Percentiles rank a stretch among this genome's conserved stretches.
Evolutionary conservation across 2,329 filamentous ascomycete species (phyloP).

Genomic region (Curvularia eragrostidis): DNA sequence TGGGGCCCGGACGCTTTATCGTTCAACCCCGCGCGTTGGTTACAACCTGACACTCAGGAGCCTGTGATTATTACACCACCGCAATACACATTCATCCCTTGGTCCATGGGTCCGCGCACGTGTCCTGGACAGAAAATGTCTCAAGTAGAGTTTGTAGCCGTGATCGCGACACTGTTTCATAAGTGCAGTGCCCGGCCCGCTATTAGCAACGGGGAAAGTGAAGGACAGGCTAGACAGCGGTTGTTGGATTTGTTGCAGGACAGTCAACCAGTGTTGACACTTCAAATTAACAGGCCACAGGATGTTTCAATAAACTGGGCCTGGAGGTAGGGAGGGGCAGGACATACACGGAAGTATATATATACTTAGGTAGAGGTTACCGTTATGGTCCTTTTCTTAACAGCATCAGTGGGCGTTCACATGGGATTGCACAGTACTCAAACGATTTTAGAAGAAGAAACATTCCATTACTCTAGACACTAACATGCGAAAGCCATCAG

Average conservation of each 20-base stretch:
- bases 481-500: no score
- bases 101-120: slow-evolving; percentile 32
- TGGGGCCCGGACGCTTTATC: slow-evolving; percentile 2
- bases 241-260: slow-evolving; percentile 17
- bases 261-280: slow-evolving; percentile 14
- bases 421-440: no score
- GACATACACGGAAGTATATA: no score
- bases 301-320: neutral
- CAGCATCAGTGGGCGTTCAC: no score
- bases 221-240: slow-evolving; percentile 8
- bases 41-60: slow-evolving; percentile 1
- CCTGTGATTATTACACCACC: neutral
- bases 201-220: slow-evolving; percentile 9
- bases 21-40: slow-evolving; percentile 5
- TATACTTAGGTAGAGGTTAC: no score
- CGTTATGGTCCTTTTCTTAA: no score
- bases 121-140: slow-evolving; percentile 48
- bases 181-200: slow-evolving; percentile 15
- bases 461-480: no score
- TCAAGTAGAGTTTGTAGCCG: slow-evolving; percentile 47
- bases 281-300: slow-evolving; percentile 15
- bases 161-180: slow-evolving; percentile 28
- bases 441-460: no score
- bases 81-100: slow-evolving; percentile 16
- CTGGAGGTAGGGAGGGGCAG: no score